A percentile compares a stretch with the other conserved stretches of the same genome.
Conservation (phyloP, 257 asterid species). For the Ilex asprella region DNA sequence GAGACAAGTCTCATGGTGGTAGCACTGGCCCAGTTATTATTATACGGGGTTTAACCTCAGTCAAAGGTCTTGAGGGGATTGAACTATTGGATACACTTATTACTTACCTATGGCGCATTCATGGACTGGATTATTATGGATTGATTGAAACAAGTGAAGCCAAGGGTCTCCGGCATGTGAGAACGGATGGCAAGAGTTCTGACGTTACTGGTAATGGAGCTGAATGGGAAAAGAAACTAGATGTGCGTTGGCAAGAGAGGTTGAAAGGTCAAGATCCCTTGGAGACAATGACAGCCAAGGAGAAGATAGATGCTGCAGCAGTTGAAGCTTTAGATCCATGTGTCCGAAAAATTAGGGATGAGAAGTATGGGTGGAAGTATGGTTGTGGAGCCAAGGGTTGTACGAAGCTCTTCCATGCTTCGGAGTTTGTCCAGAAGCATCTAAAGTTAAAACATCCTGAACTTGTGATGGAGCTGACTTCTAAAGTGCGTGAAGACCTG, state of each 20-base stretch:
- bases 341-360: slow-evolving; percentile 96
- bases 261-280: slow-evolving; percentile 81
- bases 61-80: slow-evolving; percentile 89
- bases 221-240: slow-evolving; percentile 84
- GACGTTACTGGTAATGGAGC: slow-evolving; percentile 45
- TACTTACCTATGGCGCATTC: slow-evolving; percentile 97
- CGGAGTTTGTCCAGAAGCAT: slow-evolving; percentile 91
- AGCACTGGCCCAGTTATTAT: slow-evolving; percentile 89
- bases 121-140: slow-evolving; percentile 94
- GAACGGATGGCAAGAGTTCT: slow-evolving; percentile 58
- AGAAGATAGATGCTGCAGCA: slow-evolving; percentile 87
- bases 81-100: slow-evolving; percentile 91
- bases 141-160: slow-evolving; percentile 74
- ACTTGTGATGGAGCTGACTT: slow-evolving; percentile 58
- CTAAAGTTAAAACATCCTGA: slow-evolving; percentile 91
- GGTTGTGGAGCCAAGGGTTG: slow-evolving; percentile 99
- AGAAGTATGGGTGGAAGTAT: slow-evolving; percentile 99
- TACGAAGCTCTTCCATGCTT: slow-evolving; percentile 93
- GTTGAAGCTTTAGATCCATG: slow-evolving; percentile 81
- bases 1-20: slow-evolving; percentile 83
- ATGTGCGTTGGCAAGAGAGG: slow-evolving; percentile 85
- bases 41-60: slow-evolving; percentile 66
- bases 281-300: slow-evolving; percentile 88
- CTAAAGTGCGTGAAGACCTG: slow-evolving; percentile 89
- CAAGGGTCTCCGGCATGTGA: slow-evolving; percentile 84